Evolutionary conservation across 1,284 basidiomycete genomes (phyloP), one percentile per base, ranked within the genome.

Genomic region (Chalciporus piperatoides): DNA sequence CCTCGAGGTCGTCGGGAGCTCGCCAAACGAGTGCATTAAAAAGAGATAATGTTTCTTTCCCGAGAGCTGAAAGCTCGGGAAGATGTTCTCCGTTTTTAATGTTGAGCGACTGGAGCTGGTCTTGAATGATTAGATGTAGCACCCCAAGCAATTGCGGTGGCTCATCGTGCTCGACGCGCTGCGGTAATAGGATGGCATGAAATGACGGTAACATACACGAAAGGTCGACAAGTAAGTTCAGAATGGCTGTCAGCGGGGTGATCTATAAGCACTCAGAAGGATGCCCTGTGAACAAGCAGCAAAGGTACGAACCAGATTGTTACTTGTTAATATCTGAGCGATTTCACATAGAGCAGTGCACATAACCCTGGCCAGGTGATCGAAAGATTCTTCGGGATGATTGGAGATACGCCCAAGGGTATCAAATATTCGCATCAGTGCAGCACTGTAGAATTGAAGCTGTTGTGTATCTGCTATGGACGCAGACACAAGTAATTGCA

Each of bases 1-100:
- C 57, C 25, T 73, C 69, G 9, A 68, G 54, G 19, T 78, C 74
- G 7, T 74, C 71, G 1, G 75, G 68, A 25, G 70, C 63, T 49
- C 71, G 71, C 72, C 77, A 79, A 47, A 73, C 74, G 21, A 87
- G 56, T 0, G 73, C 69, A 56, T 85, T 80, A 9, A 86, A 62
- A 12, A 87, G 64, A 8, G 67, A 67, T 1, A 86, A 49, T 0
- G 68, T 59, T 54, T 78, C 76, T 42, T 57, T 59, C 24, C 68
- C 73, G 23, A 84, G 65, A 17, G 53, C 52, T 45, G 53, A 47
- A 35, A 69, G 56, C 2, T 56, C 62, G 1, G 53, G 46, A 19
- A 53, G 44, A 3, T 59, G 59, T 8, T 54, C 52, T 23, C 57
- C 65, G 15, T 56, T 56, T 10, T 62, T 56, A 15, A 54, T 55